Evolutionary conservation across 345 rosid genomes (phyloP).

Genomic region (Salix caprea): DNA sequence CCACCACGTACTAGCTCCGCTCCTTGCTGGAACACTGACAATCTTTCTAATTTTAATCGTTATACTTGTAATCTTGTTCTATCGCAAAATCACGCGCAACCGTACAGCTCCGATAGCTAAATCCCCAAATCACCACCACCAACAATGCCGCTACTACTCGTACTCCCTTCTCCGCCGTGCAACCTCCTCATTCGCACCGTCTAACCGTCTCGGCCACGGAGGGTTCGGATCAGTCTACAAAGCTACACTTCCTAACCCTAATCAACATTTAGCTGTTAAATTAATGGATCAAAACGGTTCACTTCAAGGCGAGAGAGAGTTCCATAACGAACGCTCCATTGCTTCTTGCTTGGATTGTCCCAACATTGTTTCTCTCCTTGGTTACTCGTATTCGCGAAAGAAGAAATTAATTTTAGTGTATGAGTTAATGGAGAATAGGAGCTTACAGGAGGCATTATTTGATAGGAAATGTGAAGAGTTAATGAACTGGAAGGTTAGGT

Average conservation of each 20-base stretch:
- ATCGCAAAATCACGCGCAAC: slow-evolving; percentile 10
- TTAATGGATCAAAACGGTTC: slow-evolving; percentile 56
- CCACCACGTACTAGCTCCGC: background rate
- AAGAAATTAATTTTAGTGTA: slow-evolving; percentile 50
- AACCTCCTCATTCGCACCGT: slow-evolving; percentile 9
- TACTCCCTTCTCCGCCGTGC: slow-evolving; percentile 12
- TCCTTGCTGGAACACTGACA: slow-evolving; percentile 3
- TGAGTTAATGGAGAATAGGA: slow-evolving; percentile 72
- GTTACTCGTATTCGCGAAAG: slow-evolving; percentile 48
- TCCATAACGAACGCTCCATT: slow-evolving; percentile 54
- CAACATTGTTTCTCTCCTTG: slow-evolving; percentile 51
- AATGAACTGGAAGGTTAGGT: slow-evolving; percentile 53
- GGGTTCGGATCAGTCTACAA: slow-evolving; percentile 44
- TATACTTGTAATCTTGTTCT: slow-evolving; percentile 4
- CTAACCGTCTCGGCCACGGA: slow-evolving; percentile 19
- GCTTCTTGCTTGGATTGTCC: slow-evolving; percentile 13
- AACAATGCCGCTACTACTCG: slow-evolving; percentile 15
- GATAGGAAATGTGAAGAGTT: slow-evolving; percentile 74
- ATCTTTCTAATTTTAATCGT: background rate
- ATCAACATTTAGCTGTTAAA: slow-evolving; percentile 24
- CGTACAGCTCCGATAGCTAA: slow-evolving; percentile 12
- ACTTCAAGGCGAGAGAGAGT: slow-evolving; percentile 73
- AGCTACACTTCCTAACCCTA: slow-evolving; percentile 38
- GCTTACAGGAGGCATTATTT: slow-evolving; percentile 61
- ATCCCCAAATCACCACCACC: slow-evolving; percentile 12